A percentile compares a stretch with the other conserved stretches of the same genome.
Conservation (phyloP, 2,329 filamentous ascomycete genomes). For the Coniochaeta sp. region DNA sequence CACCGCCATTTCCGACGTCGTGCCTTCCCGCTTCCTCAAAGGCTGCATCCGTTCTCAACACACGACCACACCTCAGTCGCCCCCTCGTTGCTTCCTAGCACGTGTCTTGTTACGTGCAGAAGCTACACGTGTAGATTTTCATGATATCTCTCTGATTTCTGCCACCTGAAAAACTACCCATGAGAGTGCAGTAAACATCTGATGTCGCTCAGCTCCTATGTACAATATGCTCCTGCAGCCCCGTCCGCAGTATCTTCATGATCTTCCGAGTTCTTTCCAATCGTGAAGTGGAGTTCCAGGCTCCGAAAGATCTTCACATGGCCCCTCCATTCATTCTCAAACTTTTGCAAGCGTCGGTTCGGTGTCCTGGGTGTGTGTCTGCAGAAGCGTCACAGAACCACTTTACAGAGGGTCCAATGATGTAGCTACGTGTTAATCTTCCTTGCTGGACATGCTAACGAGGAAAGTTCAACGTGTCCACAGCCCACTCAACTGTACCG, state of each 20-base stretch:
- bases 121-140: no score
- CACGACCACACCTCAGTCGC: no score
- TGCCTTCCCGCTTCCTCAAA: background rate
- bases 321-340: background rate
- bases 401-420: background rate
- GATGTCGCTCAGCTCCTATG: background rate
- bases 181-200: background rate
- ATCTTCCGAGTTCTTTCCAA: background rate
- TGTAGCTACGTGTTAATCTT: background rate
- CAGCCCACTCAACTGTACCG: no score
- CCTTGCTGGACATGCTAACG: no score
- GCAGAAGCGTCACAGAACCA: background rate
- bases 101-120: no score
- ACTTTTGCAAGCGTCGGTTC: background rate
- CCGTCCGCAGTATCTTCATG: background rate
- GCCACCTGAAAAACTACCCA: background rate
- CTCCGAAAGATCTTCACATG: background rate
- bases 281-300: background rate
- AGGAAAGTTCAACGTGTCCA: no score
- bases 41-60: background rate
- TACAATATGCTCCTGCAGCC: background rate
- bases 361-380: no score
- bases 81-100: no score
- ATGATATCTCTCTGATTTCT: no score
- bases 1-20: background rate